Percentiles rank a stretch among this genome's conserved stretches.
These are phyloP conservation scores for Akebia trifoliata DNA, from an alignment of 164 flowering plant genomes.

Conservation along the genomic window DNA sequence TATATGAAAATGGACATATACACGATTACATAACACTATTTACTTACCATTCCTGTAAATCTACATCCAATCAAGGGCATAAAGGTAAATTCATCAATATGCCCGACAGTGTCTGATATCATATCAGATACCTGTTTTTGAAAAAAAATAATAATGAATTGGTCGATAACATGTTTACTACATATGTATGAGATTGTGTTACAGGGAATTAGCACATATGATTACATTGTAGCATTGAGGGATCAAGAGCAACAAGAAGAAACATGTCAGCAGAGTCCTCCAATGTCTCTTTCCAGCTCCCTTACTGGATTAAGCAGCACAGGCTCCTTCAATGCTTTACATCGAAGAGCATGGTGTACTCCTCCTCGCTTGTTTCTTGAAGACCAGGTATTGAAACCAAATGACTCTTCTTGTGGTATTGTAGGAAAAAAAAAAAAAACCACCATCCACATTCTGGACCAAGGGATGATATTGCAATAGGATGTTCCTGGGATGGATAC, in stretches of 20 bases:
- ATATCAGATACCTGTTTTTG: too few relatives aligned
- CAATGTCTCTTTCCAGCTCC: conserved; percentile 91
- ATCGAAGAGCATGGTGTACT: conserved; percentile 94
- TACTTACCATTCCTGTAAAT: too few relatives aligned
- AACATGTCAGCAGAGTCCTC: conserved; percentile 87
- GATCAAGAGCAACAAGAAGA: conserved; percentile 88
- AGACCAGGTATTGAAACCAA: conserved; percentile 74
- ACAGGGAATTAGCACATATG: conserved; percentile 96
- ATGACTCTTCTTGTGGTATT: not conserved
- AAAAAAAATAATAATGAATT: too few relatives aligned
- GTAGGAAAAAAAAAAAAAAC: too few relatives aligned
- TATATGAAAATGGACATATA: too few relatives aligned
- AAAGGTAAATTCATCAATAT: too few relatives aligned
- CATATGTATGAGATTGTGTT: not conserved
- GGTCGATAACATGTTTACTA: not conserved
- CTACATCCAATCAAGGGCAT: too few relatives aligned
- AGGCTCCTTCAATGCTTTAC: conserved; percentile 83
- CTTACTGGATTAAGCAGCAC: conserved; percentile 94
- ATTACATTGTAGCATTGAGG: conserved; percentile 91
- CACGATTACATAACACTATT: too few relatives aligned
- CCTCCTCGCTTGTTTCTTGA: conserved; percentile 94
- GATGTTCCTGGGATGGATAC: too few relatives aligned
- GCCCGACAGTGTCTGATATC: too few relatives aligned
- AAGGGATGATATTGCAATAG: too few relatives aligned
- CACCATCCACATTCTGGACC: too few relatives aligned